Evolutionary conservation across 1,284 basidiomycete genomes (phyloP).

Genomic region (Xanthoconium separans): DNA sequence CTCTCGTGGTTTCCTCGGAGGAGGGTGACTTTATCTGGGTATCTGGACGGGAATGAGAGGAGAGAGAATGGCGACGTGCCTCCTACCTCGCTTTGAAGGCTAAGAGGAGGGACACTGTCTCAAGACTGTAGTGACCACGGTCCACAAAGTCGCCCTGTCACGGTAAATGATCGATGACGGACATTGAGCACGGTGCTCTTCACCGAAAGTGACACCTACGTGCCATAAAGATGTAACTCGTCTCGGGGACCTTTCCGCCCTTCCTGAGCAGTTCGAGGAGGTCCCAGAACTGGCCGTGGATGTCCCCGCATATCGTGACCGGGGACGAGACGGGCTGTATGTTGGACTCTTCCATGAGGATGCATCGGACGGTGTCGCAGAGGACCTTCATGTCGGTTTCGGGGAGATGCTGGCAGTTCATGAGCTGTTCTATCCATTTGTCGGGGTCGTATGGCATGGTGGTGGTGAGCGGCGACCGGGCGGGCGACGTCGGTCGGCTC

Average conservation of each 20-base stretch:
- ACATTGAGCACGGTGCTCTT: constrained; percentile 18
- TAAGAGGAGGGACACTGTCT: constrained; percentile 89
- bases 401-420: constrained; percentile 83
- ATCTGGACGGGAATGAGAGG: constrained; percentile 46
- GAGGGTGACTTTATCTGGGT: constrained; percentile 90
- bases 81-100: constrained; percentile 87
- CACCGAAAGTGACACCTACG: constrained; percentile 42
- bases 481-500: not conserved
- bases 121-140: constrained; percentile 94
- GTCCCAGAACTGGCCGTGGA: constrained; percentile 97
- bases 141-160: constrained; percentile 95
- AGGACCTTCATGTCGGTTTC: constrained; percentile 91
- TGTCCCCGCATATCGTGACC: constrained; percentile 92
- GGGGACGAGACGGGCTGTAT: constrained; percentile 92
- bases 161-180: constrained; percentile 1
- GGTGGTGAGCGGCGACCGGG: not conserved
- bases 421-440: constrained; percentile 77
- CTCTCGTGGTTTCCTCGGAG: constrained; percentile 95
- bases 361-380: constrained; percentile 81
- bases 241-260: constrained; percentile 86
- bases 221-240: constrained; percentile 98
- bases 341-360: constrained; percentile 93
- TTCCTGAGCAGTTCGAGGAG: constrained; percentile 87
- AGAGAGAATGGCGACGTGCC: not conserved
- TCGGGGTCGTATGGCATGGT: constrained; percentile 53